Evolutionary conservation across 305 asterid species (phyloP).

Genomic region (Solanum hybrid): DNA sequence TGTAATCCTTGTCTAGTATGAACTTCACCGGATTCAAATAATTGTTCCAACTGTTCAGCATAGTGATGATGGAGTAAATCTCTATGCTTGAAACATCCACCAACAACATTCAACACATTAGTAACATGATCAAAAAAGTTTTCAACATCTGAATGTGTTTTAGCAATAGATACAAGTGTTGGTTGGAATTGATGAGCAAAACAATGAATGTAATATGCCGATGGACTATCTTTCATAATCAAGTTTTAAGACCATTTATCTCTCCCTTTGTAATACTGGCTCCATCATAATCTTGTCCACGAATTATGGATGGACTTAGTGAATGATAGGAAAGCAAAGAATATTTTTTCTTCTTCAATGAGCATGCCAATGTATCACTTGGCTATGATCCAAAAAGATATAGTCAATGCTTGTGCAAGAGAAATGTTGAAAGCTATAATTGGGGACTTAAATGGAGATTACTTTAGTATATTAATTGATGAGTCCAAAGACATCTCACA

Average conservation of each 20-base stretch:
- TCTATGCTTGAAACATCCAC: background rate
- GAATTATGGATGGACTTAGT: background rate
- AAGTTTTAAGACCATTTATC: background rate
- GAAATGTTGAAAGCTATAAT: background rate
- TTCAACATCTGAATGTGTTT: background rate
- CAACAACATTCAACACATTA: background rate
- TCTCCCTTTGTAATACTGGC: background rate
- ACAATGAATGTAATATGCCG: background rate
- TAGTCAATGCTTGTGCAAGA: background rate
- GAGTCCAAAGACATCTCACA: background rate
- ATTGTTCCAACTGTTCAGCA: background rate
- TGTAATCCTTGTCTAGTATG: background rate
- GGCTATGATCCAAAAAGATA: background rate
- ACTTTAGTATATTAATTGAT: background rate
- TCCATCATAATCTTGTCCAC: background rate
- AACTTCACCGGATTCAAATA: background rate
- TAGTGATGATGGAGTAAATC: background rate
- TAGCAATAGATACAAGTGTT: background rate
- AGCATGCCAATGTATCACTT: background rate
- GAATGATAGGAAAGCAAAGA: background rate
- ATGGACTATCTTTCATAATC: background rate
- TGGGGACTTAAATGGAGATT: background rate
- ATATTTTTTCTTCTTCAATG: background rate
- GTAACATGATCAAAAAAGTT: background rate
- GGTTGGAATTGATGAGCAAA: background rate